Evolutionary conservation across 192 early-diverging fungal genomes (phyloP), one percentile per base, ranked within the genome.

Genomic region (Podila clonocystis): DNA sequence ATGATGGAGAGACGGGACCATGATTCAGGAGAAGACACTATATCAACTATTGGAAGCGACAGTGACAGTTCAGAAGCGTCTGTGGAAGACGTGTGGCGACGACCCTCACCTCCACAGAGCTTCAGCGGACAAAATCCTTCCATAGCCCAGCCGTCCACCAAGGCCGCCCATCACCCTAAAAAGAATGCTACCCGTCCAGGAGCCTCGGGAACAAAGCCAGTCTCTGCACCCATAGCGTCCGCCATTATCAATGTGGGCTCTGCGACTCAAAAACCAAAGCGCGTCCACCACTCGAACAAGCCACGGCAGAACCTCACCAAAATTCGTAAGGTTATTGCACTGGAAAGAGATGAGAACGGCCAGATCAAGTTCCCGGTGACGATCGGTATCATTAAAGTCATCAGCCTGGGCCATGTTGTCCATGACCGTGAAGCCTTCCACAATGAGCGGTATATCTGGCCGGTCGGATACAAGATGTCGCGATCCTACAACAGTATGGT

Each of bases 361-460:
- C 86, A 87, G 52, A 89, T 91, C 12, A 87, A 92, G 31, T 77
- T 97, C 58, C 97, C 97, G 0, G 83, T 95, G 19, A 86, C 91
- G 41, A 85, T 95, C 19, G 97, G 96, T 7, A 88, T 94, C 11
- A 85, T 96, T 11, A 95, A 92, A 8, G 85, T 98, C 24, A 72
- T 90, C 19, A 69, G 67, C 64, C 85, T 96, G 19, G 97, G 97
- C n/a, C 71, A 65, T 19, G 90, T 98, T 29, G 87, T 94, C 5
- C 87, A 85, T 72, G 93, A 96, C 68, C 87, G 92, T 13, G 87
- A 91, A 50, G 85, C 88, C 1, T 98, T 93, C 74, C 96, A 98
- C 67, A 95, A 88, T 67, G 95, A 97, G 70, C 88, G 95, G 17
- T 96, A 98, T 72, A 97, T 98, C 49, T 98, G 89, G 85, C 97